Evolutionary conservation across 345 rosid genomes (phyloP), one percentile per base, ranked within the genome.

Genomic region (Stellera chamaejasme): DNA sequence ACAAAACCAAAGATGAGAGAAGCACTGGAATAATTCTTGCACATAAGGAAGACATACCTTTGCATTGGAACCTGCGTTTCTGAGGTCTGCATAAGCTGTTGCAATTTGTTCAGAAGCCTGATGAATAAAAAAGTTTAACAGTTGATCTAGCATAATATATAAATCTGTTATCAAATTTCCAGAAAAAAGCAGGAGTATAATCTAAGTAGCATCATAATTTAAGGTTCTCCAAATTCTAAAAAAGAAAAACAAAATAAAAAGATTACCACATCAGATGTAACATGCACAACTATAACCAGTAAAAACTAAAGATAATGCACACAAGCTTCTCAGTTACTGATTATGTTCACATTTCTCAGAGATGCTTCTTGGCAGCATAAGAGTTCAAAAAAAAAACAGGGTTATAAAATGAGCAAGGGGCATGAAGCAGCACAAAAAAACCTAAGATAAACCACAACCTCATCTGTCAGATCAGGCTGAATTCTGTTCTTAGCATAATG

Each of bases 401-500:
- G 10, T 19, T 50, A 28, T 26, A 13, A 27, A 19, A 32, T 8
- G 9, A 32, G 39, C 3, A 5, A 8, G 39, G 39, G 39, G 9
- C 39, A 8, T 2, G 39, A 32, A 32, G 39, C 39, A 5, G 39
- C 39, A 32, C 2, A 32, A 32, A 32, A 8, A 3, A 2, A 32
- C 39, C 0, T 32, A 15, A 27, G 51, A 57, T 27, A 12, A 39
- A 55, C 26, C 64, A 42, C 15, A 58, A 92, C 96, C 95, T 93
- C 97, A 59, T 93, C 99, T 45, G 96, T 87, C 60, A 93, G 84
- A 52, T 93, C 89, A 42, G 99, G 97, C 67, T 83, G 82, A 72
- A 89, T 82, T 66, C 96, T 82, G 67, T 89, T 89, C 80, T 93
- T 93, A 64, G 99, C 97, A 70, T 93, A 93, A 72, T 93, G 99